Conservation (phyloP, 768 basidiomycete genomes). For the Psilocybe cyanescens region DNA sequence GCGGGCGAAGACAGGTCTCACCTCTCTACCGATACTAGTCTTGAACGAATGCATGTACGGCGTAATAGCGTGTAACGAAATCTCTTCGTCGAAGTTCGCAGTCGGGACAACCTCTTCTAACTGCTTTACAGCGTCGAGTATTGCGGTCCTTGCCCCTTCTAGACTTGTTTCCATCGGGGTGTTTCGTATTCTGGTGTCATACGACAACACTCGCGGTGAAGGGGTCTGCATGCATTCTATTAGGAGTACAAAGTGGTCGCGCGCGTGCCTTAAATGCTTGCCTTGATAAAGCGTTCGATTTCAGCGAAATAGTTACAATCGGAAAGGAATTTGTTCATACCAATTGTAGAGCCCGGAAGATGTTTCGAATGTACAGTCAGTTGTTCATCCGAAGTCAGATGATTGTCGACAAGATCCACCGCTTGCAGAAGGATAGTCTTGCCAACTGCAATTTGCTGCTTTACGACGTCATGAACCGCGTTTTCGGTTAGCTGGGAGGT, state of each 20-base stretch:
- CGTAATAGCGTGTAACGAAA: conserved; percentile 81
- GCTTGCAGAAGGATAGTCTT: conserved; percentile 73
- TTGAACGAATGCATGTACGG: conserved; percentile 76
- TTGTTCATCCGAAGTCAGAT: conserved; percentile 70
- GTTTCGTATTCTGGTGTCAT: conserved; percentile 76
- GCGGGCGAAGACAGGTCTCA: conserved; percentile 28
- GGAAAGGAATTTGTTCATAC: conserved; percentile 38
- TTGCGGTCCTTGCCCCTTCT: conserved; percentile 57
- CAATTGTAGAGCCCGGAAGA: conserved; percentile 88
- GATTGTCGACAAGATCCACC: conserved; percentile 68
- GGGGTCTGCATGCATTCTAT: conserved; percentile 52
- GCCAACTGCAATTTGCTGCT: conserved; percentile 68
- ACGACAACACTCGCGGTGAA: conserved; percentile 61
- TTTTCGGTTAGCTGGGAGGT: conserved; percentile 19
- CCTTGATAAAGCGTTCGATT: conserved; percentile 43
- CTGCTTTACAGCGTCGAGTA: conserved; percentile 57
- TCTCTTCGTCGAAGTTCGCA: conserved; percentile 53
- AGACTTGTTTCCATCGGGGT: conserved; percentile 83
- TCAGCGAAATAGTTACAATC: conserved; percentile 1
- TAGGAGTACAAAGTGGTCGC: conserved; percentile 80
- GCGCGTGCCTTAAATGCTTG: conserved; percentile 85
- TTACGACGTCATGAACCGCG: conserved; percentile 32
- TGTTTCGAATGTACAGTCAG: conserved; percentile 69
- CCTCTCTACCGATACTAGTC: conserved; percentile 86
- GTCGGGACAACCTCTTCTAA: conserved; percentile 57